A percentile compares a stretch with the other conserved stretches of the same genome.
Evolutionary conservation across 306 rosid species (phyloP).

Genomic region (Vicia faba): DNA sequence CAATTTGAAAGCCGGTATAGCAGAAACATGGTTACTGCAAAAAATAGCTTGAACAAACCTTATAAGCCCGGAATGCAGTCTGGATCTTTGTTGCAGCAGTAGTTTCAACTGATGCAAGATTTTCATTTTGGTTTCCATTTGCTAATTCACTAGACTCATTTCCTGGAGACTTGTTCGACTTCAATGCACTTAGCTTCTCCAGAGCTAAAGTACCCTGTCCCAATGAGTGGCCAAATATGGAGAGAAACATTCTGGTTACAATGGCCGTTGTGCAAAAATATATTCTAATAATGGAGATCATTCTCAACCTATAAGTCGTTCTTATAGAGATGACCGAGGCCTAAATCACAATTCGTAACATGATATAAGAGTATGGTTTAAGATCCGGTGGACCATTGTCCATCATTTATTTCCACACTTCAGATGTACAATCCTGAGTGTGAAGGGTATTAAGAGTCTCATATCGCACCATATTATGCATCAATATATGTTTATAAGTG

Average conservation of each 20-base stretch:
- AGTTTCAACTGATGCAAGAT: conserved; percentile 65
- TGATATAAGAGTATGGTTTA: no score
- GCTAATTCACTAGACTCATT: conserved; percentile 40
- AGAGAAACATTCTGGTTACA: conserved; percentile 34
- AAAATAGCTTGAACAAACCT: conserved; percentile 46
- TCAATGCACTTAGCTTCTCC: conserved; percentile 48
- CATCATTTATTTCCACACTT: no score
- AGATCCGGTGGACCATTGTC: no score
- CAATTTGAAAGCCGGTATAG: no score
- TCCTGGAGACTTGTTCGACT: conserved; percentile 42
- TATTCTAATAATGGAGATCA: conserved; percentile 13
- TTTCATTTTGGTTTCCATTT: conserved; percentile 48
- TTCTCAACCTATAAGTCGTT: no score
- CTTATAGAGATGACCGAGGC: no score
- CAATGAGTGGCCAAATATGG: conserved; percentile 25
- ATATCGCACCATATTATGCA: no score
- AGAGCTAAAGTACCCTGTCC: conserved; percentile 55
- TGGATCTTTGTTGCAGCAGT: conserved; percentile 87
- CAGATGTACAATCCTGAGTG: no score
- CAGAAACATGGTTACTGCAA: no score
- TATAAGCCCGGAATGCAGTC: conserved; percentile 82
- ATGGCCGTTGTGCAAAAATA: conserved; percentile 23
- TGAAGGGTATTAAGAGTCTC: no score
- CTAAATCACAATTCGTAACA: no score
- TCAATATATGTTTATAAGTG: no score